Base-by-base conservation (phyloP, 345 rosid genomes). In the Aquilaria yunnanensis region DNA sequence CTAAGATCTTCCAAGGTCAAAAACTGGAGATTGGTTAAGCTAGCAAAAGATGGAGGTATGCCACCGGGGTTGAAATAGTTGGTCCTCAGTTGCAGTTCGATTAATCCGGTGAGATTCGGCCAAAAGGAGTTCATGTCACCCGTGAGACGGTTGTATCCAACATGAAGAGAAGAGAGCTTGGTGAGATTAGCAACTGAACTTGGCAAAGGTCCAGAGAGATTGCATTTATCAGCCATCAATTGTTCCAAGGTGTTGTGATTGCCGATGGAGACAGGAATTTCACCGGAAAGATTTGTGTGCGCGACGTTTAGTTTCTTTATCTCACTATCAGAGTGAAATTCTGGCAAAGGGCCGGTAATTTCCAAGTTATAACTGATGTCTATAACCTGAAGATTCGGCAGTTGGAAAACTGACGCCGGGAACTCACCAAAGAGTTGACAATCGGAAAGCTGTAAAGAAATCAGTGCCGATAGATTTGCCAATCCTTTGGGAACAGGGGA, bases 111-210 rank as follows among this genome's bases (percentile, higher is more conserved):
- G 14, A 70, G 65, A 51, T 66, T 75, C 16, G 31, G 33, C 29
- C 66, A 12, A 16, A 14, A 43, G 57, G 56, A 37, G 13, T 61
- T 67, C 34, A 60, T 7, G 9, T 13, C 33, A 51, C 71, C 74
- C 0, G 9, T 50, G 33, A 70, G 57, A 11, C 1, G 6, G 60
- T 10, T 58, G 8, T 0, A 0, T 0, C 0, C 0, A 32, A 66
- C 45, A 62, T 0, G 5, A 2, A 75, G 32, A 56, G 0, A 1
- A 8, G 33, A 6, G 23, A 70, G 66, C 14, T 50, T 45, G 57
- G 71, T 48, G 31, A 75, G 72, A 50, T 70, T 59, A 32, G 56
- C 63, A 33, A 74, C 31, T 4, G 78, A 57, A 31, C 62, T 2
- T 1, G 74, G 74, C 9, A 74, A 13, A 23, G 30, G 57, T 3